Conservation (phyloP, 176 grass and related monocot species). For the Microstegium vimineum region DNA sequence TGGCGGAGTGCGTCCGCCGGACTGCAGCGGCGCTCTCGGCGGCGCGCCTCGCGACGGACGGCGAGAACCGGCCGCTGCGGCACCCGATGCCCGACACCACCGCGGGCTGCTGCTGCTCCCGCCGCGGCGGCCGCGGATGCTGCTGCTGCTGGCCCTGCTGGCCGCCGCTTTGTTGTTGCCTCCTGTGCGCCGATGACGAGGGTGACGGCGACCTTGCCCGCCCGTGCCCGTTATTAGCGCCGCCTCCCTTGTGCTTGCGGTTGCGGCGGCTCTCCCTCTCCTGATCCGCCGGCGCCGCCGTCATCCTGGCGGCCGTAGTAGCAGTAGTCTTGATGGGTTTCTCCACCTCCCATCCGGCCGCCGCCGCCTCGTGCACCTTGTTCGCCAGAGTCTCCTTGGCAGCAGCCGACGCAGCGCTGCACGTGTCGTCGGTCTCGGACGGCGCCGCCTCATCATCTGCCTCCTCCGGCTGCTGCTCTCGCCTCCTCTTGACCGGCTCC, state of each 20-base stretch:
- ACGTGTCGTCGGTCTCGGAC: constrained; percentile 20
- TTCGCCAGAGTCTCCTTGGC: background rate
- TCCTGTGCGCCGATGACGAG: constrained; percentile 12
- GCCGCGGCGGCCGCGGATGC: background rate
- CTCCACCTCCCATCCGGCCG: background rate
- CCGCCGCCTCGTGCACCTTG: background rate
- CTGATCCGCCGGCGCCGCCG: background rate
- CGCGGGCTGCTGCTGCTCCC: constrained; percentile 39
- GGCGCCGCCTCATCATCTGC: background rate
- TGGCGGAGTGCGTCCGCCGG: constrained; percentile 30
- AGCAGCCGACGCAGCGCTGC: background rate
- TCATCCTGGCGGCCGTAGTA: background rate
- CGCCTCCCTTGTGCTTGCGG: background rate
- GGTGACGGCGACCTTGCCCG: constrained; percentile 40
- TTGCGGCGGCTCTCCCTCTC: constrained; percentile 9
- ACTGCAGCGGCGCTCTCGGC: constrained; percentile 31
- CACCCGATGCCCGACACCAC: constrained; percentile 52
- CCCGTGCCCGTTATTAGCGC: background rate
- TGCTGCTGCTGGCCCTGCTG: background rate
- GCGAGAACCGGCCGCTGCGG: constrained; percentile 51
- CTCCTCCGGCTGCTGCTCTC: background rate
- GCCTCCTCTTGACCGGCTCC: constrained; percentile 7
- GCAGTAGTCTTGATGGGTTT: too few relatives aligned
- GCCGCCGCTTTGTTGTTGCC: background rate
- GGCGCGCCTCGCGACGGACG: constrained; percentile 30